Conservation (phyloP, 495 filamentous ascomycete species). For the Penicillium pulvis region DNA sequence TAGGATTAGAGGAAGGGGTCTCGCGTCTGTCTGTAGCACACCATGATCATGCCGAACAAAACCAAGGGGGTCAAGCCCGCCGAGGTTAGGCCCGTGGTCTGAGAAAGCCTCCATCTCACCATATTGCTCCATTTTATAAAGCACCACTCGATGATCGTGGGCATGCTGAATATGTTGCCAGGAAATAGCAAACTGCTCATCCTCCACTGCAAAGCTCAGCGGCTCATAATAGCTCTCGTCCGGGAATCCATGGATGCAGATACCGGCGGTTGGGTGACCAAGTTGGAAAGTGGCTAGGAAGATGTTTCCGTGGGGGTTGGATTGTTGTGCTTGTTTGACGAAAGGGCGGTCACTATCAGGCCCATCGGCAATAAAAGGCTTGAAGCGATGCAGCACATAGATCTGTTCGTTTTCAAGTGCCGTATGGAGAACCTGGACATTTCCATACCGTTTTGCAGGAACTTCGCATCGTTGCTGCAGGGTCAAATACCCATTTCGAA, state of each 20-base stretch:
- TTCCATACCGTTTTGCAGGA: slow-evolving; percentile 29
- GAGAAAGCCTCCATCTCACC: slow-evolving; percentile 1
- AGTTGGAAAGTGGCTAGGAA: slow-evolving; percentile 29
- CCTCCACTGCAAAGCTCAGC: slow-evolving; percentile 31
- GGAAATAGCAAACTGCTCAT: slow-evolving; percentile 40
- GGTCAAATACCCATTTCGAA: slow-evolving; percentile 19
- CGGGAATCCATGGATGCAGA: slow-evolving; percentile 33
- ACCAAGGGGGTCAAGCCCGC: too few species aligned
- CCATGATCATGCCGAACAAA: background rate
- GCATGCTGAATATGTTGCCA: slow-evolving; percentile 38
- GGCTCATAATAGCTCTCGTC: slow-evolving; percentile 35
- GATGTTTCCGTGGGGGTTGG: slow-evolving; percentile 23
- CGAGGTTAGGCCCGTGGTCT: too few species aligned
- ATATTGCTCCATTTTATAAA: slow-evolving; percentile 25
- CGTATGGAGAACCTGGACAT: slow-evolving; percentile 36
- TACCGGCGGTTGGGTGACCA: slow-evolving; percentile 7
- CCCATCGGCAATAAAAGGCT: slow-evolving; percentile 27
- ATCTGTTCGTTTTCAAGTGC: slow-evolving; percentile 26
- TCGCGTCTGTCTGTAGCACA: background rate
- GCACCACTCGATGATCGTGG: slow-evolving; percentile 30
- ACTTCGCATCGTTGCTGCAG: slow-evolving; percentile 16
- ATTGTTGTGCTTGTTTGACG: slow-evolving; percentile 35
- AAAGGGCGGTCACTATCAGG: slow-evolving; percentile 36
- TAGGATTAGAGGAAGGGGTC: background rate
- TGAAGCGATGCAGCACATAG: slow-evolving; percentile 38